phyloP scores from a whole-genome alignment of 495 filamentous ascomycete species.

The Aspergillus sclerotioniger region DNA sequence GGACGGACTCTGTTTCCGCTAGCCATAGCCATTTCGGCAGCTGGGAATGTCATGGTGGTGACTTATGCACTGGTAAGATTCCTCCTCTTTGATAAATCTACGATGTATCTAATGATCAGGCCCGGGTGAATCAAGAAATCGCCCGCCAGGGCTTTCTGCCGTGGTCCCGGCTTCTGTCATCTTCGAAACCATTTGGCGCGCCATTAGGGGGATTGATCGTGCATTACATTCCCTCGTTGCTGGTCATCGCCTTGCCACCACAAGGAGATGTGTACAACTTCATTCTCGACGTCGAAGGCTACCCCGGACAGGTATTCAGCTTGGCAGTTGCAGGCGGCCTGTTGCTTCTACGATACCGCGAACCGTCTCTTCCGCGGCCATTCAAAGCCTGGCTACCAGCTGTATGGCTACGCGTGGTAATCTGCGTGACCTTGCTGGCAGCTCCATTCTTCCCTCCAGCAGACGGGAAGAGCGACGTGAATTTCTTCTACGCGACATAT shows the following conservation, averaged over 20 bases:
- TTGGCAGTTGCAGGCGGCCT: constrained; percentile 60
- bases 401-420: constrained; percentile 37
- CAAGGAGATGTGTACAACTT: constrained; percentile 69
- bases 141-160: constrained; percentile 70
- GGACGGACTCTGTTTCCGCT: constrained; percentile 60
- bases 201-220: constrained; percentile 66
- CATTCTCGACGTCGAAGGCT: constrained; percentile 70
- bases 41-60: constrained; percentile 76
- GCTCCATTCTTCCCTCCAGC: constrained; percentile 46
- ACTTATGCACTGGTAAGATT: constrained; percentile 59
- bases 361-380: constrained; percentile 62
- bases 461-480: constrained; percentile 49
- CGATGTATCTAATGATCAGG: constrained; percentile 41
- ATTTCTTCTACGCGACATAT: constrained; percentile 70
- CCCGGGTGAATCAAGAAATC: constrained; percentile 68
- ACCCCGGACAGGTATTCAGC: constrained; percentile 61
- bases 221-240: constrained; percentile 64
- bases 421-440: constrained; percentile 33
- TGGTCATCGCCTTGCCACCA: constrained; percentile 64
- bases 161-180: constrained; percentile 58
- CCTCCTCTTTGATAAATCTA: neutral
- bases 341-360: constrained; percentile 57
- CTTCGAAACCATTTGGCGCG: constrained; percentile 64
- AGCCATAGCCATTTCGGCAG: constrained; percentile 64
- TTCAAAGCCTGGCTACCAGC: constrained; percentile 62